Conservation (phyloP, 192 early-diverging fungal species). For the Gaertneriomyces semiglobifer region DNA sequence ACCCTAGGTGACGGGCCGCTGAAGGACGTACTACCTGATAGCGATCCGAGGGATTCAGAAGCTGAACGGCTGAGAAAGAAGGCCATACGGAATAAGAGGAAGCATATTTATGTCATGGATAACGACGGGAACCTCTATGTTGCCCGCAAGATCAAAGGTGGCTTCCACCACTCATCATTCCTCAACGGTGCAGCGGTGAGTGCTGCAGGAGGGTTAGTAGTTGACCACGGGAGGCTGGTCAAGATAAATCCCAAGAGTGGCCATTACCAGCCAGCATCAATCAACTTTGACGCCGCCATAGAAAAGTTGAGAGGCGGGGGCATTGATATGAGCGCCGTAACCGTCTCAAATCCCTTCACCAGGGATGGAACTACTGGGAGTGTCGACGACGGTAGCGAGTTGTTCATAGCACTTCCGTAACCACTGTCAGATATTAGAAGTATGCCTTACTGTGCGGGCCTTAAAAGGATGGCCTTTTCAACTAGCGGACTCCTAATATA, state of each 20-base stretch:
- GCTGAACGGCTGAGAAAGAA: constrained; percentile 6
- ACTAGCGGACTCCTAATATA: no score
- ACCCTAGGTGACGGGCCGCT: constrained; percentile 1
- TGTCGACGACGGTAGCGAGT: neutral
- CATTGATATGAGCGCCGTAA: constrained; percentile 1
- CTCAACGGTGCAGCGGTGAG: constrained; percentile 9
- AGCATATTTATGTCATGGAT: constrained; percentile 11
- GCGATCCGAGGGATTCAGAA: constrained; percentile 4
- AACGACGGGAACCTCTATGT: neutral
- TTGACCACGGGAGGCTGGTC: constrained; percentile 1
- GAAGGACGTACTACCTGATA: constrained; percentile 6
- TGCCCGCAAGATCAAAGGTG: constrained; percentile 7
- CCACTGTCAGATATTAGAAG: no score
- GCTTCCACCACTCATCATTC: constrained; percentile 13
- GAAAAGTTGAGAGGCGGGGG: constrained; percentile 4
- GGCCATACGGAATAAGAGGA: neutral
- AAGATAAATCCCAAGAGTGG: constrained; percentile 11
- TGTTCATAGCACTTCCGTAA: no score
- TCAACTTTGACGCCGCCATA: neutral
- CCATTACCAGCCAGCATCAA: neutral
- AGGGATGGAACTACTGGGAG: neutral
- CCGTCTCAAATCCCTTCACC: constrained; percentile 6
- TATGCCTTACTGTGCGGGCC: no score
- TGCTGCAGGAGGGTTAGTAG: constrained; percentile 10
- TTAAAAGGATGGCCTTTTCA: no score